Percentiles rank a stretch among this genome's conserved stretches.
These are phyloP conservation scores for Colletotrichum echinochloae DNA, from an alignment of 2,329 filamentous ascomycete genomes.

Conservation along the genomic window DNA sequence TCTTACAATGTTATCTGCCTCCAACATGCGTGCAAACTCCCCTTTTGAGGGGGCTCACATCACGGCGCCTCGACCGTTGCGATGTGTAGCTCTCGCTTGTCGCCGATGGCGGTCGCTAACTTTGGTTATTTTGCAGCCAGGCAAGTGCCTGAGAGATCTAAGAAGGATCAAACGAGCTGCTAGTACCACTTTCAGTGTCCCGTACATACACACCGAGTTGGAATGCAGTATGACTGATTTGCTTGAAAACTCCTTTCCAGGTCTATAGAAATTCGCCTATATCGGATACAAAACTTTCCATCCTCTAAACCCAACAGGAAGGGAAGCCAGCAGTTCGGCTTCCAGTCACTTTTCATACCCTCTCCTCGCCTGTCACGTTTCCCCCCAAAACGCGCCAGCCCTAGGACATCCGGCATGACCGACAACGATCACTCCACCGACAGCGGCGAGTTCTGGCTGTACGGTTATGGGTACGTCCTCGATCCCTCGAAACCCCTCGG, in stretches of 20 bases:
- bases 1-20: background rate
- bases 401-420: constrained; percentile 50
- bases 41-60: constrained; percentile 9
- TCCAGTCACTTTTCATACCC: constrained; percentile 2
- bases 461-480: constrained; percentile 86
- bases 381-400: background rate
- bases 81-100: constrained; percentile 20
- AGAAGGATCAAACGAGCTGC: constrained; percentile 17
- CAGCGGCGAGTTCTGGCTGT: constrained; percentile 87
- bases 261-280: background rate
- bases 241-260: background rate
- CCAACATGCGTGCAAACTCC: constrained; percentile 17
- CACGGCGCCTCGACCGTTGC: constrained; percentile 22
- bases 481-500: background rate
- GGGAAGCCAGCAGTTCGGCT: background rate
- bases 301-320: background rate
- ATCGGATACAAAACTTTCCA: background rate
- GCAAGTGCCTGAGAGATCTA: constrained; percentile 30
- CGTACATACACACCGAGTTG: background rate
- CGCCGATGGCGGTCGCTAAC: constrained; percentile 9
- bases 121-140: constrained; percentile 1
- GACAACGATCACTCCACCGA: constrained; percentile 48
- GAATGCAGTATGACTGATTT: constrained; percentile 17
- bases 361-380: background rate
- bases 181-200: background rate